phyloP scores from a whole-genome alignment of 78 protist species.

The Trichosphaerium sp. region DNA sequence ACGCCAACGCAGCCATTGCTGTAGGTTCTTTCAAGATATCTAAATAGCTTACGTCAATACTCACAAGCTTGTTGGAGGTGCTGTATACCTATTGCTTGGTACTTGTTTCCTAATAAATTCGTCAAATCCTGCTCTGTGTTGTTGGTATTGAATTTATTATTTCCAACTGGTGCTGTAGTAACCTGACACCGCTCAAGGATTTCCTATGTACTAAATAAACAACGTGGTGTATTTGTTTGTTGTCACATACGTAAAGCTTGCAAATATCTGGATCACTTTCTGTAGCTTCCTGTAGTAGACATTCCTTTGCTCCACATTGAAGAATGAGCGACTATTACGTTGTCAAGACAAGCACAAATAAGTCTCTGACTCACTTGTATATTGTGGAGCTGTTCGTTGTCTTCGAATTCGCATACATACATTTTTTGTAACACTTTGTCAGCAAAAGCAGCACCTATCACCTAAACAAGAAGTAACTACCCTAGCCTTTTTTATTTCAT shows the following conservation, averaged over 20 bases:
- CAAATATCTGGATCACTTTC: no score
- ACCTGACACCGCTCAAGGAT: no score
- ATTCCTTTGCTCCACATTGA: conserved; percentile 13
- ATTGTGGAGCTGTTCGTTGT: conserved; percentile 11
- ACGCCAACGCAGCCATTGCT: conserved; percentile 32
- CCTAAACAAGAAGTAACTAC: not conserved
- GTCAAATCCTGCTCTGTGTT: conserved; percentile 32
- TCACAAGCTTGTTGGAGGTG: no score
- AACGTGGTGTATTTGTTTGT: no score
- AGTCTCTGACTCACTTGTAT: conserved; percentile 1
- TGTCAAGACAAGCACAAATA: not conserved
- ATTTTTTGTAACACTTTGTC: not conserved
- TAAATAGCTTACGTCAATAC: no score
- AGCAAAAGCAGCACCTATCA: not conserved
- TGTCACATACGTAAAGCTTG: no score
- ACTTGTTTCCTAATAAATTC: conserved; percentile 3
- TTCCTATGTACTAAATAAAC: no score
- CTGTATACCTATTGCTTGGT: no score
- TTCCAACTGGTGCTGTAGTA: no score
- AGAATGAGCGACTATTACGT: not conserved
- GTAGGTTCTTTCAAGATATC: conserved; percentile 4
- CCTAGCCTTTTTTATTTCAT: no score
- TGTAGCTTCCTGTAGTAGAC: no score
- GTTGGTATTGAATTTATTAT: no score
- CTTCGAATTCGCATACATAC: not conserved